Percentiles rank a stretch among this genome's conserved stretches.
Conservation (phyloP, 2,329 filamentous ascomycete genomes). For the Xylogone sp. region DNA sequence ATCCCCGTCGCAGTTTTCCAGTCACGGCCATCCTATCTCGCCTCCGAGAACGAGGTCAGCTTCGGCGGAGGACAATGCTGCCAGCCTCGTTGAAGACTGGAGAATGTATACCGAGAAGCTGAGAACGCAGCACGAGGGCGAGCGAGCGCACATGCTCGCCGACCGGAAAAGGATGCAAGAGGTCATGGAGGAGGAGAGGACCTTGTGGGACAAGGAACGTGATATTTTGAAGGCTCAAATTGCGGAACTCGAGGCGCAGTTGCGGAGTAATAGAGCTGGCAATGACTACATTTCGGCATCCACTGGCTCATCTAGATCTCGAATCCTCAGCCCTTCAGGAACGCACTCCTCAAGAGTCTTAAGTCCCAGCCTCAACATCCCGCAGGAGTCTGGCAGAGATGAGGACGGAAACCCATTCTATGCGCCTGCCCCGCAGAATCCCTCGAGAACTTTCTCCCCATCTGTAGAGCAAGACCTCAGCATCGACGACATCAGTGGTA, state of each 20-base stretch:
- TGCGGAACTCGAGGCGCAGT: constrained; percentile 20
- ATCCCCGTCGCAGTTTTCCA: constrained; percentile 12
- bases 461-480: constrained; percentile 18
- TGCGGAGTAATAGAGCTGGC: constrained; percentile 5
- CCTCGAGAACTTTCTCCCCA: constrained; percentile 24
- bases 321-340: neutral
- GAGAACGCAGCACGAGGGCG: constrained; percentile 24
- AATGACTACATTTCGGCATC: neutral
- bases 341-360: neutral
- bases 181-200: constrained; percentile 27
- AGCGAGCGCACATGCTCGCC: constrained; percentile 26
- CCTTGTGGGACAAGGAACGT: constrained; percentile 28
- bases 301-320: neutral
- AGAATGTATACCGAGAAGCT: constrained; percentile 24
- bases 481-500: constrained; percentile 22
- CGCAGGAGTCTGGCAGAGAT: constrained; percentile 30
- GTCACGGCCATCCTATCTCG: constrained; percentile 17
- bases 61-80: constrained; percentile 21
- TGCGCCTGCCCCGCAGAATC: constrained; percentile 27
- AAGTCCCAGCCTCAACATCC: constrained; percentile 8
- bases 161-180: constrained; percentile 25
- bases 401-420: constrained; percentile 29
- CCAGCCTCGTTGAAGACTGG: constrained; percentile 27
- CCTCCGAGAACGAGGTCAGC: constrained; percentile 26
- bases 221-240: constrained; percentile 20